Base-by-base conservation (phyloP, 2,329 filamentous ascomycete genomes). In the Fusarium bactridioides region DNA sequence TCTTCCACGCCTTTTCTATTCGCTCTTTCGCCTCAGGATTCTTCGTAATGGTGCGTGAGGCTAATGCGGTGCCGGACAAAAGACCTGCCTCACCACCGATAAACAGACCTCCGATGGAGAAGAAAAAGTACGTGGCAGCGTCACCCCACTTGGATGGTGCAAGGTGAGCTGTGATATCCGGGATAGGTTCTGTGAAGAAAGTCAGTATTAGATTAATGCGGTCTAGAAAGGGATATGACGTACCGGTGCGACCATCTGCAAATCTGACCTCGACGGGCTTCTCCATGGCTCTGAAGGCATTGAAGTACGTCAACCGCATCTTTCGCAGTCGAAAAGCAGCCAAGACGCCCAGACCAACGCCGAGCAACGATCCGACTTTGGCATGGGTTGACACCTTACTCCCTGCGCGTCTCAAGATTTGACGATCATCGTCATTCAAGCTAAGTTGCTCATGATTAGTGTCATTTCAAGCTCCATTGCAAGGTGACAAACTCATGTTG, bases 251-350 rank as follows among this genome's bases (percentile, higher is more conserved):
- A 0, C 63, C 63, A 15, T 65, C 59, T 3, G 59, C 63, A 7
- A 65, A 65, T 7, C n/a, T 38, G 1, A 65, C 59, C 11, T 38
- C 48, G 0, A 64, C 59, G 0, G 63, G 63, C 21, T 64, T 65
- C 6, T 65, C 63, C 63, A 64, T 38, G 0, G 63, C 63, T 37
- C 48, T 21, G 12, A 65, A 65, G 1, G 63, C 63, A 8, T 64
- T 65, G 8, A 65, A 65, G 41, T 65, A 65, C 5, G 63, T 10
- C 48, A 64, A 8, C 27, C 63, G 43, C 63, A 65, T 65, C 3
- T 33, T 48, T 15, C 63, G 41, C 2, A 65, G 35, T 27, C 59
- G 21, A 10, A 43, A 65, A 10, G 63, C 63, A 1, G 25, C 25
- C 3, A 33, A 57, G 10, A 64, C 12, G 10, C 63, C 63, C 0